Percentiles rank a stretch among this genome's conserved stretches.
Evolutionary conservation across 495 filamentous ascomycete genomes (phyloP).

Genomic region (Xanthoparmelia taractica): DNA sequence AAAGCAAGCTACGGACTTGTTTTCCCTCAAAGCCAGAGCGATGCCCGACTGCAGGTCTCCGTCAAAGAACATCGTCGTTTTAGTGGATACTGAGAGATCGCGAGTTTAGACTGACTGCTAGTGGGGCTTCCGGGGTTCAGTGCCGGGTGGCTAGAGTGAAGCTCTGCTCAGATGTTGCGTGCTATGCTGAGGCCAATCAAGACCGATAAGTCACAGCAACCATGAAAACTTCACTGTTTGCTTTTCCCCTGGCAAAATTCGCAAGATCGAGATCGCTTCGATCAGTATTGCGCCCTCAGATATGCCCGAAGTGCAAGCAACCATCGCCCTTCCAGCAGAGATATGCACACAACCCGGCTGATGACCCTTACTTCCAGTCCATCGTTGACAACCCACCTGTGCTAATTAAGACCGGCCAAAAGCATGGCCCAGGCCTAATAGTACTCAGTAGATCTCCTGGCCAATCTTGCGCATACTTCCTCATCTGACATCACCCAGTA

Average conservation of each 20-base stretch:
- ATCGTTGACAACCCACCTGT: conserved; percentile 77
- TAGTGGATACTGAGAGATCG: neutral
- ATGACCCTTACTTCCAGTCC: conserved; percentile 66
- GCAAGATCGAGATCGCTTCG: neutral
- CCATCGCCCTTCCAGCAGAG: conserved; percentile 12
- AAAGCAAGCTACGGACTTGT: conserved; percentile 62
- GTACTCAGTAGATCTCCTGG: conserved; percentile 52
- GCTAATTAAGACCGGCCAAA: conserved; percentile 61
- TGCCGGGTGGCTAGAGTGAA: conserved; percentile 4
- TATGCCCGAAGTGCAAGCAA: conserved; percentile 7
- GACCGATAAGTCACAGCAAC: neutral
- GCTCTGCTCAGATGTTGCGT: neutral
- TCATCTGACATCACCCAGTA: conserved; percentile 42
- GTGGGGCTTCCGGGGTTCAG: neutral
- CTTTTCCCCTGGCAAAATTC: neutral
- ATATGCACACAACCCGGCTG: conserved; percentile 41
- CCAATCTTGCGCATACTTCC: neutral
- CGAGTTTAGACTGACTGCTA: neutral
- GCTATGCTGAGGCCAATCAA: neutral
- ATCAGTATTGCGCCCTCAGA: neutral
- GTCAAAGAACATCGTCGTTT: conserved; percentile 60
- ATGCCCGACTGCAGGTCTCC: conserved; percentile 77
- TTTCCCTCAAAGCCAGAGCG: conserved; percentile 56
- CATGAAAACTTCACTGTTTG: conserved; percentile 6
- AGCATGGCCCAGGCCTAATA: conserved; percentile 75